Percentiles rank a stretch among this genome's conserved stretches.
phyloP scores from a whole-genome alignment of 352 stramenopile species.

The Phytophthora nicotianae region DNA sequence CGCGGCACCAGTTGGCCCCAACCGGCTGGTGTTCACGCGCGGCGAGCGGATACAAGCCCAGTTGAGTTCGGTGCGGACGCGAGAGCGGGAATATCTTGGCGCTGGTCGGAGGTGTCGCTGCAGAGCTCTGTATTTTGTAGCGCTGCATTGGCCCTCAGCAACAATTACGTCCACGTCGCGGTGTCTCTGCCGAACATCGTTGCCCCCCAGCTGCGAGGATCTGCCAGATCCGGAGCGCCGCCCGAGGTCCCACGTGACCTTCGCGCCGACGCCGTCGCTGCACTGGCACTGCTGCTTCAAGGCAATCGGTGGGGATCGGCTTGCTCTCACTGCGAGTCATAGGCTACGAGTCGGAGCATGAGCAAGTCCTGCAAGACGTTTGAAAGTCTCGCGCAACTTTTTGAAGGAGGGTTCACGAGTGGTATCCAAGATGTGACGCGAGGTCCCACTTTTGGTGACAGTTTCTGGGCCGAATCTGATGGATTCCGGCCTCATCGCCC shows the following conservation, averaged over 20 bases:
- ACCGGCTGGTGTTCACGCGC: slow-evolving; percentile 23
- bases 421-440: slow-evolving; percentile 20
- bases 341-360: no score
- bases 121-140: background rate
- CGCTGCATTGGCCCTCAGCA: background rate
- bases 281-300: background rate
- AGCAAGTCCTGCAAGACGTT: background rate
- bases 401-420: slow-evolving; percentile 1
- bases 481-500: slow-evolving; percentile 22
- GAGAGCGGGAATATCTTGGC: slow-evolving; percentile 16
- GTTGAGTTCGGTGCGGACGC: slow-evolving; percentile 15
- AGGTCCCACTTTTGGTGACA: slow-evolving; percentile 28
- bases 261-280: background rate
- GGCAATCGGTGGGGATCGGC: slow-evolving; percentile 3
- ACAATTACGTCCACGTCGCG: background rate
- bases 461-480: slow-evolving; percentile 35
- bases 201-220: slow-evolving; percentile 25
- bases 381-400: slow-evolving; percentile 18
- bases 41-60: slow-evolving; percentile 16
- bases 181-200: slow-evolving; percentile 15
- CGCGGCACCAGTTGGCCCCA: slow-evolving; percentile 15
- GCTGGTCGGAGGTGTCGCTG: background rate
- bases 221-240: slow-evolving; percentile 19
- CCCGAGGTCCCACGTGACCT: slow-evolving; percentile 23
- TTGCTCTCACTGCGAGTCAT: no score